phyloP scores from a whole-genome alignment of 2,329 filamentous ascomycete genomes.

The Macrophomina pseudophaseolina region DNA sequence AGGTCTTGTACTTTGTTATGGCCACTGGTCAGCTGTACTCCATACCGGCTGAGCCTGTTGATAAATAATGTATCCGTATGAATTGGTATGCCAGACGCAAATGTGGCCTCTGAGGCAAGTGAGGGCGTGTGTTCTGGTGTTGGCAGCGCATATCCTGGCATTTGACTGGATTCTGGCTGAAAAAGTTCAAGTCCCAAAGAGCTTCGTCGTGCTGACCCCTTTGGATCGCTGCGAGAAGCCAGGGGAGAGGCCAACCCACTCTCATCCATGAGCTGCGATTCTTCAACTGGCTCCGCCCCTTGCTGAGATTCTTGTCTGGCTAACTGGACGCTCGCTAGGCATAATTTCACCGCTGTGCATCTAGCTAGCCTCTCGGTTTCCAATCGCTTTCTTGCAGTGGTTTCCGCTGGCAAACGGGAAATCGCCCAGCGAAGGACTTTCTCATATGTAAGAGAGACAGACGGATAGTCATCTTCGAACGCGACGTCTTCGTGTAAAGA shows the following conservation, averaged over 20 bases:
- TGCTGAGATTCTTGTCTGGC: slow-evolving; percentile 20
- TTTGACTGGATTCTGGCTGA: slow-evolving; percentile 11
- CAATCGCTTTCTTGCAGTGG: slow-evolving; percentile 36
- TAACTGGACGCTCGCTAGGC: slow-evolving; percentile 40
- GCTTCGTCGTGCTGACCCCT: slow-evolving; percentile 3
- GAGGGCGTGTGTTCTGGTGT: slow-evolving; percentile 33
- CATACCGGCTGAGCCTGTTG: background rate
- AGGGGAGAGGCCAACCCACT: slow-evolving; percentile 32
- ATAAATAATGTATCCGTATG: background rate
- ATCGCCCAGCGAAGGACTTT: slow-evolving; percentile 40
- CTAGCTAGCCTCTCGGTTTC: slow-evolving; percentile 40
- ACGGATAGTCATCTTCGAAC: slow-evolving; percentile 27
- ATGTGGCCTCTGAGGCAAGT: slow-evolving; percentile 27
- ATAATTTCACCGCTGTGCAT: slow-evolving; percentile 43
- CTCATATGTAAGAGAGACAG: slow-evolving; percentile 39
- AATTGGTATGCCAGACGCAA: slow-evolving; percentile 7
- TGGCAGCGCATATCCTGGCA: slow-evolving; percentile 24
- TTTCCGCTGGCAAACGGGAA: slow-evolving; percentile 35
- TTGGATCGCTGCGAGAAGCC: slow-evolving; percentile 31
- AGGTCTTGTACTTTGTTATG: slow-evolving; percentile 35
- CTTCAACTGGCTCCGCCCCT: slow-evolving; percentile 24
- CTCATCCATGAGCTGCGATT: slow-evolving; percentile 26
- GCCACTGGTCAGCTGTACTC: background rate
- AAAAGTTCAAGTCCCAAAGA: background rate
- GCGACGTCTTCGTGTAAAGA: background rate